Conservation (phyloP, 2,329 filamentous ascomycete genomes). For the Arthrobotrys conoides region DNA sequence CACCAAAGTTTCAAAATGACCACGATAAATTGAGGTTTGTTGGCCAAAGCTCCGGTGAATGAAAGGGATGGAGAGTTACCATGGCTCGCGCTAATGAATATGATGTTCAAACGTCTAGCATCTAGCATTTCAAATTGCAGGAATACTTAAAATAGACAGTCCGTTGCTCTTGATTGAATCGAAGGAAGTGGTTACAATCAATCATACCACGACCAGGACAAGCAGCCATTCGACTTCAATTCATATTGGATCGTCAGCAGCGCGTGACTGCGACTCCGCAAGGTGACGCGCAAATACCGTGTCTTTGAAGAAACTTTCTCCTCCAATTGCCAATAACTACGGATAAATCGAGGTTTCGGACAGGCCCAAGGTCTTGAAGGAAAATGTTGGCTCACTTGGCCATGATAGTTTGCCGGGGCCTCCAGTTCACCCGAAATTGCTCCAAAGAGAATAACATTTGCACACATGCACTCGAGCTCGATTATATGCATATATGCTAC, state of each 20-base stretch:
- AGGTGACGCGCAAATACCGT: slow-evolving; percentile 34
- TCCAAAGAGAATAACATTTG: neutral
- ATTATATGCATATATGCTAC: neutral
- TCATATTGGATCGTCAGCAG: slow-evolving; percentile 41
- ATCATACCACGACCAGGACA: neutral
- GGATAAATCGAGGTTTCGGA: slow-evolving; percentile 37
- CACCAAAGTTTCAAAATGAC: slow-evolving; percentile 16
- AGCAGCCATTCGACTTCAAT: neutral
- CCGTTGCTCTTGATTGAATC: neutral
- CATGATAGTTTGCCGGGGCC: slow-evolving; percentile 11
- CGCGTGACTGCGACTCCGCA: slow-evolving; percentile 25
- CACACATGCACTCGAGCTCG: neutral
- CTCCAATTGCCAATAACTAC: slow-evolving; percentile 22
- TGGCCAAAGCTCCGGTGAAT: slow-evolving; percentile 24
- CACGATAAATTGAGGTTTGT: slow-evolving; percentile 15
- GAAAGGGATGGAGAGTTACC: neutral
- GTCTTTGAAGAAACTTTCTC: slow-evolving; percentile 9
- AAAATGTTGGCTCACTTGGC: slow-evolving; percentile 3
- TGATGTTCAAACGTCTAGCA: neutral
- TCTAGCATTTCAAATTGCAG: slow-evolving; percentile 10
- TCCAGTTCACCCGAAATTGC: slow-evolving; percentile 34
- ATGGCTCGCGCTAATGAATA: slow-evolving; percentile 23
- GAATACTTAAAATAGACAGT: slow-evolving; percentile 23
- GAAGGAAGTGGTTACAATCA: neutral
- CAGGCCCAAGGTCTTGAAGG: slow-evolving; percentile 7